Conservation (phyloP, 75 land plant species). For the Selaginella moellendorffii region DNA sequence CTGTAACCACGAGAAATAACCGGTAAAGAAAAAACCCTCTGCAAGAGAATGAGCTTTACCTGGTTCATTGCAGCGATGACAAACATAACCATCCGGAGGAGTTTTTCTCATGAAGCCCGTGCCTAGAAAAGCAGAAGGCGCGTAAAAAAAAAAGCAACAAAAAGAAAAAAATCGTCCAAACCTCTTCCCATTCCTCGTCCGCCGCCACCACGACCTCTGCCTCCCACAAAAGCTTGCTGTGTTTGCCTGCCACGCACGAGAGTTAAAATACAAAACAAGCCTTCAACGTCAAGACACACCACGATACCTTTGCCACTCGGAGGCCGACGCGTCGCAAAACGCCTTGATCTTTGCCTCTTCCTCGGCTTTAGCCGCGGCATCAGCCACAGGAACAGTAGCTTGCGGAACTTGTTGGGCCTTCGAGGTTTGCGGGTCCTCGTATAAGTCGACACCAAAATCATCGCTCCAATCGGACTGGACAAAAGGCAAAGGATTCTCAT, state of each 20-base stretch:
- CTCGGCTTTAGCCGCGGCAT: too few relatives aligned
- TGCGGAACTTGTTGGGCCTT: not conserved
- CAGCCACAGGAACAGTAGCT: too few relatives aligned
- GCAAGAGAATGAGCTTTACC: not conserved
- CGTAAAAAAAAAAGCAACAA: not conserved
- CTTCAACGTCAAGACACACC: not conserved
- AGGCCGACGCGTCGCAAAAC: not conserved
- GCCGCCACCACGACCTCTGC: not conserved
- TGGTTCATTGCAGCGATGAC: not conserved
- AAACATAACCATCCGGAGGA: constrained; percentile 6
- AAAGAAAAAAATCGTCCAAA: not conserved
- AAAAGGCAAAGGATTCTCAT: too few relatives aligned
- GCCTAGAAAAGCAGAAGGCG: not conserved
- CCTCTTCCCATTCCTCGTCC: not conserved
- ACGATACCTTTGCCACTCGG: constrained; percentile 2
- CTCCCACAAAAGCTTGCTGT: not conserved
- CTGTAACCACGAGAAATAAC: not conserved
- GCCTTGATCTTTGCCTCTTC: constrained; percentile 4
- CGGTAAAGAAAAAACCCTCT: not conserved
- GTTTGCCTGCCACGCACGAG: not conserved
- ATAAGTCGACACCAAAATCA: not conserved
- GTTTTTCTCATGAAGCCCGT: not conserved
- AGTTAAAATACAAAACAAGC: not conserved
- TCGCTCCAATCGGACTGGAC: constrained; percentile 63
- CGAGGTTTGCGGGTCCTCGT: not conserved